Percentiles rank a stretch among this genome's conserved stretches.
These are phyloP conservation scores for Xylariales sp. DNA, from an alignment of 2,329 filamentous ascomycete genomes.

Conservation along the genomic window DNA sequence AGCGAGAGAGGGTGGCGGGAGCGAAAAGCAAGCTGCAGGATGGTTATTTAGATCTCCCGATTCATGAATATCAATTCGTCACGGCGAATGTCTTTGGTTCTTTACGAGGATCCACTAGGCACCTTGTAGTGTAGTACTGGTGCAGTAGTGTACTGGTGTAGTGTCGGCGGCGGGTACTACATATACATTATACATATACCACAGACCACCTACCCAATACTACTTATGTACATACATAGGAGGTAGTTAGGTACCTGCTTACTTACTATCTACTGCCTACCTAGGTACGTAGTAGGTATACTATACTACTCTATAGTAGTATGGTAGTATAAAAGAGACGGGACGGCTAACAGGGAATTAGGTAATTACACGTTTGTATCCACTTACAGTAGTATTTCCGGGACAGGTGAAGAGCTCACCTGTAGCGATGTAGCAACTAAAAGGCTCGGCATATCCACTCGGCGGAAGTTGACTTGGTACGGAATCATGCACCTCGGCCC, in stretches of 20 bases:
- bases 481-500: constrained; percentile 18
- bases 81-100: not conserved
- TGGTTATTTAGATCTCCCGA: constrained; percentile 1
- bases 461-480: constrained; percentile 6
- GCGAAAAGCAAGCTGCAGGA: constrained; percentile 29
- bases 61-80: constrained; percentile 3
- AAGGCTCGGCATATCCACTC: constrained; percentile 17
- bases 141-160: not conserved
- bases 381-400: not conserved
- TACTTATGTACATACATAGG: too few relatives aligned
- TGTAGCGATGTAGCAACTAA: constrained; percentile 3
- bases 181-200: too few relatives aligned
- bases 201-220: too few relatives aligned
- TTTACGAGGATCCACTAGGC: constrained; percentile 2
- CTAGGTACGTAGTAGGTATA: too few relatives aligned
- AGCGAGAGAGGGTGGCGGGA: constrained; percentile 10
- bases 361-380: not conserved
- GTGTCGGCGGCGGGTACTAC: too few relatives aligned
- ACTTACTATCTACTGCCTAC: too few relatives aligned
- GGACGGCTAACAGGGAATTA: constrained; percentile 10
- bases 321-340: not conserved
- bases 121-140: too few relatives aligned
- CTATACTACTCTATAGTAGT: too few relatives aligned
- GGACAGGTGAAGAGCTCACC: constrained; percentile 12
- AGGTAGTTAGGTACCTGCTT: too few relatives aligned